Percentiles rank a stretch among this genome's conserved stretches.
Conservation (phyloP, 176 grass and related monocot genomes). For the Oryza glumipatula region DNA sequence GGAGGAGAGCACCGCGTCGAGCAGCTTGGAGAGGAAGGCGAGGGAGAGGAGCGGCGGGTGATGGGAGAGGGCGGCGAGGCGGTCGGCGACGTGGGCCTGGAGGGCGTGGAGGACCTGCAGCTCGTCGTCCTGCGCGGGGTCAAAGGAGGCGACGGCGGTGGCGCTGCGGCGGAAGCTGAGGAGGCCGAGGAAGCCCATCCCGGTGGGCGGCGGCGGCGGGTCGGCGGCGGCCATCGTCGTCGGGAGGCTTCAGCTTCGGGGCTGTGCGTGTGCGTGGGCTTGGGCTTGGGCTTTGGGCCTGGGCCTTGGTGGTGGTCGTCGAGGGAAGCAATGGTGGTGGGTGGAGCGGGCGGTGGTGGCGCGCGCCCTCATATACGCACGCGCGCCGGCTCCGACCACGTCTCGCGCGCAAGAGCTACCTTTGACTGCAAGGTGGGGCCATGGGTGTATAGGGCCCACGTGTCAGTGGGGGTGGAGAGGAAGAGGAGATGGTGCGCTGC, state of each 20-base stretch:
- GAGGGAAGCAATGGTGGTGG: neutral
- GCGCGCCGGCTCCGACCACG: neutral
- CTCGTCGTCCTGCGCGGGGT: slow-evolving; percentile 67
- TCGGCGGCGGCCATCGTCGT: slow-evolving; percentile 55
- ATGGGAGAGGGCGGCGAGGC: slow-evolving; percentile 47
- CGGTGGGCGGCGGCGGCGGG: slow-evolving; percentile 32
- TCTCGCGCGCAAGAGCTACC: neutral
- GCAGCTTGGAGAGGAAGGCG: slow-evolving; percentile 81
- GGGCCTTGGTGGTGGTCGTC: neutral
- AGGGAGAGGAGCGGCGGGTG: slow-evolving; percentile 48
- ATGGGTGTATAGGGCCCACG: accelerated
- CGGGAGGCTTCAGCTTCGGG: neutral
- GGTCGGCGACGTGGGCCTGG: slow-evolving; percentile 73
- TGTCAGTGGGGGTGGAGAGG: neutral
- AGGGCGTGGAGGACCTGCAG: slow-evolving; percentile 61
- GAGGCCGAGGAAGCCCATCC: slow-evolving; percentile 56
- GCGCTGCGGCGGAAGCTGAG: slow-evolving; percentile 76
- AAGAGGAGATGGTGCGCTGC: neutral
- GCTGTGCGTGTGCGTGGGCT: neutral
- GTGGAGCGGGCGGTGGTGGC: neutral
- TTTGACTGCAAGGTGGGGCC: neutral
- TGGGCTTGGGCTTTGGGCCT: neutral
- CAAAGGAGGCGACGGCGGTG: slow-evolving; percentile 67
- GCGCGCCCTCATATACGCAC: slow-evolving; percentile 28
- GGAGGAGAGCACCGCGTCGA: slow-evolving; percentile 63